Evolutionary conservation across 2,329 filamentous ascomycete genomes (phyloP).

Genomic region (Calycina marina): DNA sequence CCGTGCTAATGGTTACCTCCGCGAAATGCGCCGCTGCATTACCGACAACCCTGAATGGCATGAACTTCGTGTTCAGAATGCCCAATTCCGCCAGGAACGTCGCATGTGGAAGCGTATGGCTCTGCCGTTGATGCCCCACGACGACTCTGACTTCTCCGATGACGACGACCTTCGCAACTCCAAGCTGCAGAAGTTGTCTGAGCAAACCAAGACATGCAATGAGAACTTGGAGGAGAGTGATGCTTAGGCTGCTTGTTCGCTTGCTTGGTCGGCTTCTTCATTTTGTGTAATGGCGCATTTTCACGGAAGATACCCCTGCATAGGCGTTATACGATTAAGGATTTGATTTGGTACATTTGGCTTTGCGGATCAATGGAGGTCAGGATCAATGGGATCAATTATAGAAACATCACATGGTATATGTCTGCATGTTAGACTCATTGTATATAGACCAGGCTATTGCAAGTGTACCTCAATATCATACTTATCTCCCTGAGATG

Average conservation of each 20-base stretch:
- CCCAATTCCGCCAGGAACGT: slow-evolving; percentile 40
- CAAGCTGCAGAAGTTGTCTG: slow-evolving; percentile 38
- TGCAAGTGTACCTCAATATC: no score
- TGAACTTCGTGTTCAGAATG: slow-evolving; percentile 37
- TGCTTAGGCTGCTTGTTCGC: background rate
- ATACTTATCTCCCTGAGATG: no score
- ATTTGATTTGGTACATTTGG: no score
- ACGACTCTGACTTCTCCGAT: slow-evolving; percentile 44
- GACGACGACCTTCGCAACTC: slow-evolving; percentile 49
- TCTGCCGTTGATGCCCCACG: slow-evolving; percentile 43
- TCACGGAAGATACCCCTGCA: no score
- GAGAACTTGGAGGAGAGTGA: background rate
- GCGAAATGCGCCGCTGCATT: slow-evolving; percentile 39
- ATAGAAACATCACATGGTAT: no score
- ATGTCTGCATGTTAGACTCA: no score
- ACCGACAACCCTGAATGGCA: slow-evolving; percentile 40
- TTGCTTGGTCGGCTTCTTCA: no score
- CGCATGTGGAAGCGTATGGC: slow-evolving; percentile 54
- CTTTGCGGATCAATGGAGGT: no score
- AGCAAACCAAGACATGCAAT: slow-evolving; percentile 13
- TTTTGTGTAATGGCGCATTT: no score
- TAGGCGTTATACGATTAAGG: no score
- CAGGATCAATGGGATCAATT: no score
- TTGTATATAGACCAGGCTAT: no score
- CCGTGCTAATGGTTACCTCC: slow-evolving; percentile 40